Evolutionary conservation across 2,329 filamentous ascomycete species (phyloP).

Genomic region (Ceratocystis destructans): DNA sequence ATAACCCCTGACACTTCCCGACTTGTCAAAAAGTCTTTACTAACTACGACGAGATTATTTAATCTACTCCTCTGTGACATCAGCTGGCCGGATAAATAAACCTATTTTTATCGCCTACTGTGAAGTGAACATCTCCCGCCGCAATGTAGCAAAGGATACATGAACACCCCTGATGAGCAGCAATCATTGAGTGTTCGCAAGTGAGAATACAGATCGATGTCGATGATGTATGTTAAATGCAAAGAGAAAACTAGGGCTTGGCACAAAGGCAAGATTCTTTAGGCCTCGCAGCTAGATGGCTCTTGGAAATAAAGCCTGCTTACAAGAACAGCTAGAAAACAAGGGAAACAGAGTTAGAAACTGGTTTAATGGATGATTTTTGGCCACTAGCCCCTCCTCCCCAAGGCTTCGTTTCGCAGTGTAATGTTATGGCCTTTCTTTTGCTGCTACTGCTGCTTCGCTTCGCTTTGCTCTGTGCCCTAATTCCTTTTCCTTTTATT

Average conservation of each 20-base stretch:
- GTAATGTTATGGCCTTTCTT: no score
- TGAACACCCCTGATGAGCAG: background rate
- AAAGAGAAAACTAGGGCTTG: background rate
- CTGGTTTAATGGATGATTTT: background rate
- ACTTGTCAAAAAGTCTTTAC: constrained; percentile 8
- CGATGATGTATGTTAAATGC: background rate
- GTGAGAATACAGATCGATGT: background rate
- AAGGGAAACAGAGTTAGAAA: background rate
- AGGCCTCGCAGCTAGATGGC: background rate
- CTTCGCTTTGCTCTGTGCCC: no score
- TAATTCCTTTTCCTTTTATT: background rate
- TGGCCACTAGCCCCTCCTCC: background rate
- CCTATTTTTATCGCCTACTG: background rate
- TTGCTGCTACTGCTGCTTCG: no score
- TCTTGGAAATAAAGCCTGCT: background rate
- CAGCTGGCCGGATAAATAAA: background rate
- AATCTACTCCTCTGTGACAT: constrained; percentile 2
- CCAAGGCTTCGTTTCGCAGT: no score
- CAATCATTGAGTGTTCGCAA: background rate
- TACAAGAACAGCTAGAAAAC: background rate
- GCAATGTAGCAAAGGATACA: background rate
- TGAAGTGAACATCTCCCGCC: background rate
- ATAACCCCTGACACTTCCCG: background rate
- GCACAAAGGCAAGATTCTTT: background rate
- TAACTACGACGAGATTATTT: constrained; percentile 1